Conservation (phyloP, 1,284 basidiomycete species). For the Coniferiporia sulphurascens region DNA sequence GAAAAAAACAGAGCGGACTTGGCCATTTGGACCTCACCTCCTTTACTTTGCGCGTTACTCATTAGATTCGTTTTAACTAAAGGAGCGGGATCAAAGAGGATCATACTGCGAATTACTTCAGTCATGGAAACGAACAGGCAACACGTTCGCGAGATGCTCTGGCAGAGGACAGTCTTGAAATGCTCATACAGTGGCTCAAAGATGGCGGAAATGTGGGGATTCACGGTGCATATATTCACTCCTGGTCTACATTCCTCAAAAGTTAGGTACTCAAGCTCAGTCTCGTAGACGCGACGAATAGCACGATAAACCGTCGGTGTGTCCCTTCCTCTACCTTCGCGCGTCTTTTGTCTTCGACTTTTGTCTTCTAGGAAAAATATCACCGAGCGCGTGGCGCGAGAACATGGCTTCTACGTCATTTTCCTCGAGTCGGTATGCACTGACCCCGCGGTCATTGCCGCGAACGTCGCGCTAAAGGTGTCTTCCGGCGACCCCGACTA, state of each 20-base stretch:
- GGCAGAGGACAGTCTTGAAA: conserved; percentile 90
- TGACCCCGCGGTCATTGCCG: conserved; percentile 89
- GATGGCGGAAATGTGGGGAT: conserved; percentile 97
- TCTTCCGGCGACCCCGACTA: conserved; percentile 97
- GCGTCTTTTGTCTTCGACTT: conserved; percentile 11
- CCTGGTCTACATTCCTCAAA: background rate
- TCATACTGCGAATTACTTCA: conserved; percentile 91
- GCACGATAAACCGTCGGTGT: conserved; percentile 71
- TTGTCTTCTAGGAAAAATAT: conserved; percentile 63
- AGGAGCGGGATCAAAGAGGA: conserved; percentile 82
- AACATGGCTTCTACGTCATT: conserved; percentile 86
- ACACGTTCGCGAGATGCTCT: conserved; percentile 77
- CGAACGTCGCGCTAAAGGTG: conserved; percentile 95
- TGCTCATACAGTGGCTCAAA: conserved; percentile 93
- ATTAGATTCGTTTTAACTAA: background rate
- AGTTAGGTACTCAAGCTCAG: background rate
- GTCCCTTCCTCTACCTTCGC: conserved; percentile 11
- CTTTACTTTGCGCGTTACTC: background rate
- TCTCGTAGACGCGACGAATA: conserved; percentile 85
- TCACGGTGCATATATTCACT: conserved; percentile 61
- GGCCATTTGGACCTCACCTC: background rate
- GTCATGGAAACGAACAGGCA: conserved; percentile 79
- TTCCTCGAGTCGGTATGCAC: conserved; percentile 96
- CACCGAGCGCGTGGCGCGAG: conserved; percentile 76
- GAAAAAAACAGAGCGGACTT: background rate